Conservation (phyloP, 2,329 filamentous ascomycete genomes). For the Phyllosticta citribraziliensis region DNA sequence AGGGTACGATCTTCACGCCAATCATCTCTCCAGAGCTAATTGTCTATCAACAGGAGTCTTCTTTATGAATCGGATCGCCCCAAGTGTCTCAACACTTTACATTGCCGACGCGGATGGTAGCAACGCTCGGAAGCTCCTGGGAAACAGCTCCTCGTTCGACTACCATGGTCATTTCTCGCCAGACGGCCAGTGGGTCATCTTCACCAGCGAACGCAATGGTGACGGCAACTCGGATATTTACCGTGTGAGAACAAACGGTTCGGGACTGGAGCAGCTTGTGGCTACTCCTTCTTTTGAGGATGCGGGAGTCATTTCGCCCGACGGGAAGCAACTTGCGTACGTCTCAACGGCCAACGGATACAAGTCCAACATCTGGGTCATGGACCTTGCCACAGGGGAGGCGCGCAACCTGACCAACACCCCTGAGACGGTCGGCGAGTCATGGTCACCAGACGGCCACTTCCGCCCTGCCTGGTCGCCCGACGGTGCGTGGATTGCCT, state of each 20-base stretch:
- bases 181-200: slow-evolving; percentile 31
- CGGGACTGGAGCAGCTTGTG: slow-evolving; percentile 25
- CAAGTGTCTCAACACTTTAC: slow-evolving; percentile 18
- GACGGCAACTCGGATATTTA: slow-evolving; percentile 36
- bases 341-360: slow-evolving; percentile 30
- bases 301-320: slow-evolving; percentile 27
- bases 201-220: slow-evolving; percentile 31
- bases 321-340: slow-evolving; percentile 30
- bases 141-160: slow-evolving; percentile 22
- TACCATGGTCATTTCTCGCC: slow-evolving; percentile 32
- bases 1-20: not conserved
- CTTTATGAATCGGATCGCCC: slow-evolving; percentile 30
- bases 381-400: slow-evolving; percentile 26
- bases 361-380: slow-evolving; percentile 33
- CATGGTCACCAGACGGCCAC: slow-evolving; percentile 23
- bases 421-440: slow-evolving; percentile 14
- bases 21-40: not conserved
- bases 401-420: slow-evolving; percentile 30
- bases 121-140: slow-evolving; percentile 27
- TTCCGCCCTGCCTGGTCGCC: slow-evolving; percentile 34
- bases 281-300: slow-evolving; percentile 30
- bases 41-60: slow-evolving; percentile 6
- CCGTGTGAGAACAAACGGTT: slow-evolving; percentile 27
- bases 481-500: slow-evolving; percentile 32
- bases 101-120: slow-evolving; percentile 32